Evolutionary conservation across 305 asterid genomes (phyloP), one percentile per base, ranked within the genome.

Genomic region (Fraxinus xanthoxyloides): DNA sequence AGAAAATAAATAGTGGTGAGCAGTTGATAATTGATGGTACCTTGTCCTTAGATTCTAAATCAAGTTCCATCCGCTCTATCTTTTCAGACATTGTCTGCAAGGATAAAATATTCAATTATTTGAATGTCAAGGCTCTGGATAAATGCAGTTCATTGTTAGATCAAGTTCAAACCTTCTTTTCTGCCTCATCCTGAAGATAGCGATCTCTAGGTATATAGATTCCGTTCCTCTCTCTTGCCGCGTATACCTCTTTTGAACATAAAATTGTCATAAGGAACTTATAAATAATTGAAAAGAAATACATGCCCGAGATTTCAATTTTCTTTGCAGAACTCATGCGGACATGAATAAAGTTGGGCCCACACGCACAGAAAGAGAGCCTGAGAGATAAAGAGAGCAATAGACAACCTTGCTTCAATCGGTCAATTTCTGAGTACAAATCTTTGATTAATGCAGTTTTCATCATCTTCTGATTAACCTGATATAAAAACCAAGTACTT

Each of bases 381-480:
- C 10, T 15, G 36, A 69, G 59, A 81, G 61, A 35, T 82, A 72
- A 70, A 75, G 69, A 78, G 77, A 78, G 75, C 72, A 76, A 79
- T 70, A 74, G 75, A 78, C 70, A 82, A 97, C 99, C 98, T 93
- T 95, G 99, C 93, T 97, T 97, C 78, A 97, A 90, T 69, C 98
- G 87, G 85, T 93, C 98, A 83, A 97, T 95, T 91, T 97, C 98
- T 72, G 90, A 89, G 85, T 97, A 97, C 81, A 97, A 87, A 86
- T 97, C 99, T 89, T 92, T 97, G 82, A 97, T 95, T 65, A 97
- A 79, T 63, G 97, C 97, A 80, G 99, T 95, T 89, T 97, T 97
- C 99, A 97, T 95, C 98, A 97, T 93, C 91, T 97, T 97, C 88
- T 93, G 98, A 84, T 97, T 95, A 84, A 97, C 85, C 99, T 97